Conservation (phyloP, 2,329 filamentous ascomycete genomes). For the Trichoderma sp. region DNA sequence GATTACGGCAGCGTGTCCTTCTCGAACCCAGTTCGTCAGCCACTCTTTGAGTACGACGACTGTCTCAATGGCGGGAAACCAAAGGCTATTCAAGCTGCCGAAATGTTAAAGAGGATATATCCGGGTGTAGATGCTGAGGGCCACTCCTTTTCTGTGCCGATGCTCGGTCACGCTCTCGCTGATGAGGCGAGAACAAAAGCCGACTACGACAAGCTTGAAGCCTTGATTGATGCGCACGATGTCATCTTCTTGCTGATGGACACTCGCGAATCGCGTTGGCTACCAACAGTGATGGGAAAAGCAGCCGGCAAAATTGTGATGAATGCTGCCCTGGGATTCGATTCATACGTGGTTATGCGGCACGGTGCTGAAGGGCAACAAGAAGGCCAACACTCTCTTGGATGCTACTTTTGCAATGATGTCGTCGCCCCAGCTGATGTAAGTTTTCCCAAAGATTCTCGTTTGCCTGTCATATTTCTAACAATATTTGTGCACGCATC, state of each 20-base stretch:
- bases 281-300: constrained; percentile 96
- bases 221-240: constrained; percentile 81
- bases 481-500: constrained; percentile 53
- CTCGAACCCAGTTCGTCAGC: constrained; percentile 94
- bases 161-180: constrained; percentile 87
- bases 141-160: constrained; percentile 82
- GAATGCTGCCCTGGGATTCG: constrained; percentile 94
- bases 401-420: constrained; percentile 98
- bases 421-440: constrained; percentile 93
- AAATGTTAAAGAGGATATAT: constrained; percentile 81
- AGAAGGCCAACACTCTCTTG: constrained; percentile 67
- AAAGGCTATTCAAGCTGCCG: constrained; percentile 80
- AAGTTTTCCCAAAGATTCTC: constrained; percentile 43
- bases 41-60: constrained; percentile 87
- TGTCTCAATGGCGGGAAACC: constrained; percentile 80
- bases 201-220: constrained; percentile 75
- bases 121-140: constrained; percentile 84
- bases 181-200: constrained; percentile 68
- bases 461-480: background rate
- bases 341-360: constrained; percentile 96
- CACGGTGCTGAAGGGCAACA: constrained; percentile 70
- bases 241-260: constrained; percentile 97
- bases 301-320: constrained; percentile 90
- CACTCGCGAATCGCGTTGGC: constrained; percentile 89
- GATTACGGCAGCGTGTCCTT: constrained; percentile 93